Evolutionary conservation across 805 yeast genomes (phyloP), one percentile per base, ranked within the genome.

Genomic region (Yamadazyma akitaensis): DNA sequence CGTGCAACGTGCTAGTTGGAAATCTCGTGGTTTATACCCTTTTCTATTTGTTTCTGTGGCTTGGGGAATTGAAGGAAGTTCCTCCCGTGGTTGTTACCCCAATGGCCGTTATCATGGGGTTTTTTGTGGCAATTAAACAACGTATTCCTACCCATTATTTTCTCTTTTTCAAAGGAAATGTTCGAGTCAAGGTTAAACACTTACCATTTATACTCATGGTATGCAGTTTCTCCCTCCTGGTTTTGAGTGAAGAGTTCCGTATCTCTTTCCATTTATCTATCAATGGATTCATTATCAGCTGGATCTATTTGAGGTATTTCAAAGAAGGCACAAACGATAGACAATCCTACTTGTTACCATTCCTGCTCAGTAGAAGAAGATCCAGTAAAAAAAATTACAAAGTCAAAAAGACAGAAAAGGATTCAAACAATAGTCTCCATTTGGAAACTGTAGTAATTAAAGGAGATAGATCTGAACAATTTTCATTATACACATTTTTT

Each of bases 121-220:
- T 80, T 46, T 62, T 84, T 24, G 85, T 84, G 2, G 82, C 85
- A 5, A 75, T 82, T 53, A 84, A 82, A 56, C 89, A 84, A 62
- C 59, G 83, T 50, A 75, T 81, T 21, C 84, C 87, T 25, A 84
- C 82, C 55, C 80, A 83, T 64, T 67, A 81, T 52, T 60, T 80
- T 53, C 63, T 70, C 40, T 64, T 79, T 47, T 67, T 81, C 64
- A 65, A 73, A 46, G 78, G 79, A 36, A 50, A 65, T 44, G 44
- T 74, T 45, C 71, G 79, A 49, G 64, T 80, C 36, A 72, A 71
- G 53, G 71, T 72, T 18, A 57, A 73, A 33, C 68, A 69, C 39
- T 43, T 73, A 6, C 68, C 76, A n/a, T 68, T 70, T 36, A 52
- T 72, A 10, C 46, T 62, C 8, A 35, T 63, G 2, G 45, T 59